Evolutionary conservation across 73 alveolate genomes (phyloP).

Genomic region (Effrenium voratum): DNA sequence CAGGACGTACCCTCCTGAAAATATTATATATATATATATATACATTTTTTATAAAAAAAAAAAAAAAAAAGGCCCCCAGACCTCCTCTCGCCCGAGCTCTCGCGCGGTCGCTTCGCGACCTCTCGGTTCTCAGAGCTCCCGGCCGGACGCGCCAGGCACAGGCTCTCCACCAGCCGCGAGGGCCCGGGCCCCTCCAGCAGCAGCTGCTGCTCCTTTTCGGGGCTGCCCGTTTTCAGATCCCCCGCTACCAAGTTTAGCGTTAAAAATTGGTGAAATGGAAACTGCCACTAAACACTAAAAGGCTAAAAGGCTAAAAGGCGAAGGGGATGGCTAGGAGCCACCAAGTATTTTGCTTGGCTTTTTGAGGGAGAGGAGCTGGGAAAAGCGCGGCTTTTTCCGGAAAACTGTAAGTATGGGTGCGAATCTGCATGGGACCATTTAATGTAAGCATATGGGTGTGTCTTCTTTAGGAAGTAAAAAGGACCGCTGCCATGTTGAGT

Average conservation of each 20-base stretch:
- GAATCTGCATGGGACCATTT: no score
- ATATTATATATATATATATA: no score
- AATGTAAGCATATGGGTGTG: no score
- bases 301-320: not conserved
- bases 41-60: no score
- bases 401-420: no score
- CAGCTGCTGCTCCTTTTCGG: conserved; percentile 28
- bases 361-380: not conserved
- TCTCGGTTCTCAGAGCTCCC: no score
- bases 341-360: not conserved
- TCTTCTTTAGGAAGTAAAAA: no score
- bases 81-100: no score
- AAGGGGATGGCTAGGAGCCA: not conserved
- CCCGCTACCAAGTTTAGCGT: not conserved
- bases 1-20: no score
- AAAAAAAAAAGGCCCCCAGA: no score
- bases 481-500: no score
- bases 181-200: conserved; percentile 37
- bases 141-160: conserved; percentile 57
- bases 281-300: not conserved
- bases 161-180: conserved; percentile 78
- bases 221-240: not conserved
- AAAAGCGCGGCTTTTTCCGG: not conserved
- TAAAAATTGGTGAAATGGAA: not conserved
- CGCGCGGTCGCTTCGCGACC: no score